Conservation (phyloP, 2,329 filamentous ascomycete species). For the Tympanopsis confertula region DNA sequence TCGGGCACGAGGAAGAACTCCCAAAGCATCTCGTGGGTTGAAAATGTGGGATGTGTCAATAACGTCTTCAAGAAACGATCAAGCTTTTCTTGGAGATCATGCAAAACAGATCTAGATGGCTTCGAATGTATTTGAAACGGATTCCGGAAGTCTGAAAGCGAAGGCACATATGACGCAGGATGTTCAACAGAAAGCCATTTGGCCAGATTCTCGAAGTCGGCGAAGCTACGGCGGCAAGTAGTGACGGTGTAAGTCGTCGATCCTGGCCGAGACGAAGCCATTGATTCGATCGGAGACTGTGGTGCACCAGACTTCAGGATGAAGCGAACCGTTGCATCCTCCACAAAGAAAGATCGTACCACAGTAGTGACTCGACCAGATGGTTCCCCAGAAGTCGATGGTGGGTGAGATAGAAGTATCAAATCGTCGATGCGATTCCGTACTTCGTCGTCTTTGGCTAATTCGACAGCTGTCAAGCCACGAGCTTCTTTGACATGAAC, state of each 20-base stretch:
- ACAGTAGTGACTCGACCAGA: constrained; percentile 84
- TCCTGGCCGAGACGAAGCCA: neutral
- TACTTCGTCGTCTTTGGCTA: constrained; percentile 96
- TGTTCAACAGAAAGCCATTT: constrained; percentile 78
- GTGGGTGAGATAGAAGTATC: constrained; percentile 57
- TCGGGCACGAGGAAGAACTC: constrained; percentile 97
- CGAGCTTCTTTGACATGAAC: constrained; percentile 71
- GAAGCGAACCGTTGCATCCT: constrained; percentile 85
- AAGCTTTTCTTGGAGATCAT: constrained; percentile 75
- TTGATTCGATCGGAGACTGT: constrained; percentile 45
- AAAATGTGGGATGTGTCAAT: constrained; percentile 79
- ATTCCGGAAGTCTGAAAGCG: constrained; percentile 64
- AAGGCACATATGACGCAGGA: constrained; percentile 88
- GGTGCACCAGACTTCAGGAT: constrained; percentile 90
- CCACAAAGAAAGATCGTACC: constrained; percentile 90
- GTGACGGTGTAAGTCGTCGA: constrained; percentile 71
- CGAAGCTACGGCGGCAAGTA: constrained; percentile 75
- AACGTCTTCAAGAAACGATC: constrained; percentile 83
- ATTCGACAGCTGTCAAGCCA: constrained; percentile 84
- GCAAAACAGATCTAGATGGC: constrained; percentile 74
- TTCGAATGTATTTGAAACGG: constrained; percentile 90
- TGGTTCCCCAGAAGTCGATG: constrained; percentile 36
- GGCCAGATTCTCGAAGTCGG: constrained; percentile 84
- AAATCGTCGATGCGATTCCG: constrained; percentile 93
- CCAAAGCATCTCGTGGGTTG: constrained; percentile 95